A percentile compares a stretch with the other conserved stretches of the same genome.
These are phyloP conservation scores for Vigna mungo DNA, from an alignment of 306 rosid genomes.

Conservation along the genomic window DNA sequence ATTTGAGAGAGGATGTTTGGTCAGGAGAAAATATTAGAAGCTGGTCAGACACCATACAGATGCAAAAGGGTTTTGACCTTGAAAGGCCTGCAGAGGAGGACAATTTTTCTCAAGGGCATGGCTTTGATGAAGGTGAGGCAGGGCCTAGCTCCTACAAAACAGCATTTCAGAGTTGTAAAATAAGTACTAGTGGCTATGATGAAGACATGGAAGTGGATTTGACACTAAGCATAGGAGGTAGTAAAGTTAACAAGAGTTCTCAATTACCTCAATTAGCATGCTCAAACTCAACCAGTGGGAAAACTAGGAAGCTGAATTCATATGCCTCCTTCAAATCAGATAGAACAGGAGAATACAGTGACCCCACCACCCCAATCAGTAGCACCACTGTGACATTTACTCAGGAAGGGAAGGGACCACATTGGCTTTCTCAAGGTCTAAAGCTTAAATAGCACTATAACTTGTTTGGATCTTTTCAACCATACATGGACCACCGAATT, in stretches of 20 bases:
- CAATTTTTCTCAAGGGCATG: slow-evolving; percentile 49
- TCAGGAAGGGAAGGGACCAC: slow-evolving; percentile 71
- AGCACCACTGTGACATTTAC: slow-evolving; percentile 77
- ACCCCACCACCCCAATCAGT: slow-evolving; percentile 75
- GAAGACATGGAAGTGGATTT: slow-evolving; percentile 86
- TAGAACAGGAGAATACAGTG: slow-evolving; percentile 70
- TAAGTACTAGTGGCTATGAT: slow-evolving; percentile 47
- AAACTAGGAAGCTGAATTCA: slow-evolving; percentile 52
- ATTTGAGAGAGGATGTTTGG: slow-evolving; percentile 57
- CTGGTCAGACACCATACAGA: slow-evolving; percentile 60
- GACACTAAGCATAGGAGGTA: slow-evolving; percentile 85
- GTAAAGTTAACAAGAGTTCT: slow-evolving; percentile 61
- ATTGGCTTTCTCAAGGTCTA: slow-evolving; percentile 81
- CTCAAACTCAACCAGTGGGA: slow-evolving; percentile 42
- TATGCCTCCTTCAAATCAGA: slow-evolving; percentile 68
- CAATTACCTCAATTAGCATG: slow-evolving; percentile 37
- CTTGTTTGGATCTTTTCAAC: slow-evolving; percentile 44
- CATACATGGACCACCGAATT: slow-evolving; percentile 55
- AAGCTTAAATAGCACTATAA: slow-evolving; percentile 68
- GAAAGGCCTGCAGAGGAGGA: slow-evolving; percentile 75
- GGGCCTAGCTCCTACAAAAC: slow-evolving; percentile 54
- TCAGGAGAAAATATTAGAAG: slow-evolving; percentile 65
- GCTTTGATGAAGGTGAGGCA: slow-evolving; percentile 58
- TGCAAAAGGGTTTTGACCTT: slow-evolving; percentile 71
- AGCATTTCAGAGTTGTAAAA: slow-evolving; percentile 46